Evolutionary conservation across 352 stramenopile genomes (phyloP), one percentile per base, ranked within the genome.

Genomic region (Salisapilia sapeloensis): DNA sequence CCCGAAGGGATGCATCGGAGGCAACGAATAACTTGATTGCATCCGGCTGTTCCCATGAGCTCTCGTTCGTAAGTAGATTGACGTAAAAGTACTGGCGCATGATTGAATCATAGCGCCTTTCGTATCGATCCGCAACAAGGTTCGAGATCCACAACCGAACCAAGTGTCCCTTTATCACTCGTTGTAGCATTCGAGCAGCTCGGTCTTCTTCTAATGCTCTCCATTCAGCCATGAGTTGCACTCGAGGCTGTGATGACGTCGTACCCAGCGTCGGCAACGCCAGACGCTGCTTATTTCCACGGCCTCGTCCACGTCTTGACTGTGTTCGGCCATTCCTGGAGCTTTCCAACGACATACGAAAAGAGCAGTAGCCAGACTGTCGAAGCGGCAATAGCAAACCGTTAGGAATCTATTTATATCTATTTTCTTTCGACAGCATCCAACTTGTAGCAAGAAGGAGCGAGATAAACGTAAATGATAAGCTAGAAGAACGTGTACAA

Each of bases 51-150:
- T 76, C 55, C 62, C 62, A 82, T 20, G 57, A 60, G 19, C 50
- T 75, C 39, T 60, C 62, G 35, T 72, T 63, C n/a, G 65, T 82
- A 10, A 38, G 37, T 12, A 59, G 67, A 38, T 82, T 82, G 35
- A 82, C 41, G 39, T 77, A 82, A 40, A 48, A 78, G 39, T 75
- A 56, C 24, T 59, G 45, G 50, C 65, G 70, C 22, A 47, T 50
- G 16, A 78, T 56, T 15, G 62, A 55, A 35, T 82, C 62, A 33
- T 79, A 72, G 35, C 66, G 60, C 23, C 61, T 60, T 29, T 71
- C 46, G 42, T 79, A 82, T 16, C 75, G 35, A 13, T 51, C 52
- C 2, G 43, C 18, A 3, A 77, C 40, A 25, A 82, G 40, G 1
- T 29, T 39, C 2, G 42, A 35, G 18, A 82, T 45, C n/a, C 53